Conservation (phyloP, 768 basidiomycete genomes). For the Naganishia antarctica region DNA sequence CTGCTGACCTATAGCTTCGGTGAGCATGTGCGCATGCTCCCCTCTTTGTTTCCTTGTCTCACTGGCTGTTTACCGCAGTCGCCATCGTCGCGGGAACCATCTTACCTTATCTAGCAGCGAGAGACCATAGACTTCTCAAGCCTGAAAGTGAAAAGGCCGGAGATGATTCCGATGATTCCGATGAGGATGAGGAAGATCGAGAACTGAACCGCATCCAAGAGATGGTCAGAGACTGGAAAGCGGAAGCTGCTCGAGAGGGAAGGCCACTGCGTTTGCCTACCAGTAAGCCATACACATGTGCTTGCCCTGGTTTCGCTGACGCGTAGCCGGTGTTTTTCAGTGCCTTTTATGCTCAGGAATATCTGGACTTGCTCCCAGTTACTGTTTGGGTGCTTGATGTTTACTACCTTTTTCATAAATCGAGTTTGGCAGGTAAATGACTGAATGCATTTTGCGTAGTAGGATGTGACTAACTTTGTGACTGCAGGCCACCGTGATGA, state of each 20-base stretch:
- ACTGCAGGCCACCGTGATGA: conserved; percentile 68
- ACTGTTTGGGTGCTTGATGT: conserved; percentile 70
- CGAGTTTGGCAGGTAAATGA: conserved; percentile 64
- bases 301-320: background rate
- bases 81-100: conserved; percentile 76
- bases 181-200: conserved; percentile 68
- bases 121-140: conserved; percentile 73
- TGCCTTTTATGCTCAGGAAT: conserved; percentile 85
- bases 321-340: conserved; percentile 22
- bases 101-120: conserved; percentile 72
- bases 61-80: conserved; percentile 54
- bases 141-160: conserved; percentile 54
- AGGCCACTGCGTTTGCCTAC: conserved; percentile 71
- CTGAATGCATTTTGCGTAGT: background rate
- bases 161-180: conserved; percentile 57
- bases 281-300: conserved; percentile 46
- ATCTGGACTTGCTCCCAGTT: conserved; percentile 87
- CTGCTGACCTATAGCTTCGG: conserved; percentile 86
- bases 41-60: conserved; percentile 22
- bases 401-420: conserved; percentile 77
- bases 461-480: background rate
- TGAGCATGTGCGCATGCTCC: conserved; percentile 48
- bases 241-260: conserved; percentile 72
- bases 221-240: conserved; percentile 74
- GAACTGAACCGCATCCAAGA: conserved; percentile 66